These are phyloP conservation scores for Neonectria sp. DNA, from an alignment of 2,329 filamentous ascomycete species.

Conservation along the genomic window DNA sequence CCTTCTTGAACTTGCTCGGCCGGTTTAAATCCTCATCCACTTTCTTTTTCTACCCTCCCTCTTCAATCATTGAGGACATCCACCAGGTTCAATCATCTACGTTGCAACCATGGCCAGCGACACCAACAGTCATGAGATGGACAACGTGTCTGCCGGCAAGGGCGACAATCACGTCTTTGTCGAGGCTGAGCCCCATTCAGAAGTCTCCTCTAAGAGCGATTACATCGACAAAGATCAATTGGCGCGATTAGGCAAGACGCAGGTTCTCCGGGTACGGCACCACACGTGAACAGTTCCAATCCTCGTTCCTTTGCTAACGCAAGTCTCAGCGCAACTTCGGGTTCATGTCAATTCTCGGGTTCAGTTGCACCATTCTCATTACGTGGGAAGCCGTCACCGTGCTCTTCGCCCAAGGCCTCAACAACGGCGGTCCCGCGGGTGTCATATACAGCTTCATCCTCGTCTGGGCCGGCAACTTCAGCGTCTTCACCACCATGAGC, in stretches of 20 bases:
- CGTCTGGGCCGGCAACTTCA: constrained; percentile 61
- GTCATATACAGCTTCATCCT: constrained; percentile 67
- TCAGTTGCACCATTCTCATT: constrained; percentile 66
- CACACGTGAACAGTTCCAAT: not conserved
- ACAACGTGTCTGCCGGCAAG: constrained; percentile 37
- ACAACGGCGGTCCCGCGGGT: constrained; percentile 61
- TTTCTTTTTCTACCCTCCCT: not conserved
- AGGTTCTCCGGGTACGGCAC: constrained; percentile 44
- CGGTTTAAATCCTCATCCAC: constrained; percentile 4
- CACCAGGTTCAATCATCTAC: not conserved
- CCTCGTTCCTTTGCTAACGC: constrained; percentile 11
- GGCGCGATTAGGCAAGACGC: constrained; percentile 49
- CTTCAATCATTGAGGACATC: constrained; percentile 2
- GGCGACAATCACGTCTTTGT: constrained; percentile 25
- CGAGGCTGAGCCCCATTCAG: constrained; percentile 39
- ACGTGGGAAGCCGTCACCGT: constrained; percentile 65
- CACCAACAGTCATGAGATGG: constrained; percentile 44
- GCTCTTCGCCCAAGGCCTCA: constrained; percentile 52
- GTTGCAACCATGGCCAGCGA: constrained; percentile 38
- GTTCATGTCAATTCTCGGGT: constrained; percentile 65
- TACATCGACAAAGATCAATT: constrained; percentile 46
- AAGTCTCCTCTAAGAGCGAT: constrained; percentile 23
- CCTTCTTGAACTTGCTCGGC: not conserved
- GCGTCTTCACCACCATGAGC: constrained; percentile 42
- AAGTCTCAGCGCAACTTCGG: constrained; percentile 62